phyloP scores from a whole-genome alignment of 2,329 filamentous ascomycete genomes.

The Fusarium paranaense region DNA sequence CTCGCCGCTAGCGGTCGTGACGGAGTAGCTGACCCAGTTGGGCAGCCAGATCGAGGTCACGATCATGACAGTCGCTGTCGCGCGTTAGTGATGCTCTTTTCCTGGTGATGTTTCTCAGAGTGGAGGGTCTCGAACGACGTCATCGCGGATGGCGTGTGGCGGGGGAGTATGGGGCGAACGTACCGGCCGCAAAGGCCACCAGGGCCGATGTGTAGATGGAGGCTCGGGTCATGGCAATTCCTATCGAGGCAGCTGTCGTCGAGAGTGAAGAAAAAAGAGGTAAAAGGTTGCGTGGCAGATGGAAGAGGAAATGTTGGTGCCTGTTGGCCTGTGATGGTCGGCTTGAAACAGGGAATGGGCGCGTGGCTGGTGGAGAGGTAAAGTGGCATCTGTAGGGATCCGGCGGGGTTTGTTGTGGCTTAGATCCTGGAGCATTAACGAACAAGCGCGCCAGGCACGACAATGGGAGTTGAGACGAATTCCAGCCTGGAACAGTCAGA shows the following conservation, averaged over 20 bases:
- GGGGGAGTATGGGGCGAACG: constrained; percentile 40
- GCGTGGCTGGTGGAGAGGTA: constrained; percentile 30
- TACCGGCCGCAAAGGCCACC: constrained; percentile 58
- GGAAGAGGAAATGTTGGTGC: constrained; percentile 38
- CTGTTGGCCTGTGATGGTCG: constrained; percentile 26
- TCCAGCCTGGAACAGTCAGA: background rate
- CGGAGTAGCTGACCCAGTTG: constrained; percentile 76
- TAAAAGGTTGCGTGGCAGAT: constrained; percentile 8
- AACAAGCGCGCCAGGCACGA: background rate
- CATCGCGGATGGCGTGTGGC: constrained; percentile 35
- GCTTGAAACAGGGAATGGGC: constrained; percentile 24
- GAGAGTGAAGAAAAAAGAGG: background rate
- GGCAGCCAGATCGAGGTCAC: constrained; percentile 76
- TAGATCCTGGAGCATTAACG: background rate
- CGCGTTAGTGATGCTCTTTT: constrained; percentile 46
- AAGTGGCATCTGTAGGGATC: constrained; percentile 36
- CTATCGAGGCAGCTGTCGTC: constrained; percentile 1
- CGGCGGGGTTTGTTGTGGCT: constrained; percentile 8
- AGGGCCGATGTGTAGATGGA: constrained; percentile 57
- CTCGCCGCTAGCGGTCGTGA: constrained; percentile 60
- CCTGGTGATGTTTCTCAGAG: background rate
- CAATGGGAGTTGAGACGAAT: background rate
- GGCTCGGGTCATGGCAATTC: constrained; percentile 55
- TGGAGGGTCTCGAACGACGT: constrained; percentile 30
- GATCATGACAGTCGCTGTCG: constrained; percentile 76